Evolutionary conservation across 306 rosid species (phyloP), one percentile per base, ranked within the genome.

Genomic region (Amphicarpaea edgeworthii): DNA sequence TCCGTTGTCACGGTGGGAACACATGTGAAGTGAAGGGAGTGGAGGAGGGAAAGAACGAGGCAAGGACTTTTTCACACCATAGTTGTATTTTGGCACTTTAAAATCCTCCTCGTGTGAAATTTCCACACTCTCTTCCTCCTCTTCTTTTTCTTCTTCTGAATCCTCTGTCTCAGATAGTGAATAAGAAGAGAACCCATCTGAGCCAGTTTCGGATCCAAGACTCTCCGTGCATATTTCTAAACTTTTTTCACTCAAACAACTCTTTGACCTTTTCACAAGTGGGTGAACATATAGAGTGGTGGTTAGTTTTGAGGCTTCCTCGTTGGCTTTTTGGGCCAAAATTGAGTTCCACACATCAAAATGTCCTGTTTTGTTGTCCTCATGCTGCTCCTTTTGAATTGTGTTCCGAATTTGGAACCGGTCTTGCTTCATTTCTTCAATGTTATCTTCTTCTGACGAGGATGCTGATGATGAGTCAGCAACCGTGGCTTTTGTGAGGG

Each of bases 161-260:
- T 80, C 89, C 14, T 63, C 82, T 11, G 73, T 79, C 53, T 86
- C 90, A 9, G 84, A 93, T 12, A 83, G 37, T 0, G 86, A 59
- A 78, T 81, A 68, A 1, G 90, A 83, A 4, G 89, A 86, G 76
- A 89, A 84, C 5, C 77, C 84, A 45, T 90, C 96, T 24, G 97
- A 89, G 28, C 97, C 98, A 4, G 97, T 87, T 76, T 96, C 99
- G 1, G 97, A 92, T 40, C 99, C 98, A 20, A 96, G 98, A n/a
- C 87, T 81, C 60, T 96, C 99, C 0, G 99, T 92, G 71, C 99
- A 96, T 5, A 92, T 82, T 47, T 85, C 26, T 3, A 96, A 89
- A 65, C 99, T 92, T 16, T 83, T 85, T 20, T 81, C 82, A 61
- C 69, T 85, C 51, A 96, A 17, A 60, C 72, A 81, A 70, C 77